Percentiles rank a stretch among this genome's conserved stretches.
Evolutionary conservation across 176 grass and related monocot genomes (phyloP).

Genomic region (Oryza brachyantha): DNA sequence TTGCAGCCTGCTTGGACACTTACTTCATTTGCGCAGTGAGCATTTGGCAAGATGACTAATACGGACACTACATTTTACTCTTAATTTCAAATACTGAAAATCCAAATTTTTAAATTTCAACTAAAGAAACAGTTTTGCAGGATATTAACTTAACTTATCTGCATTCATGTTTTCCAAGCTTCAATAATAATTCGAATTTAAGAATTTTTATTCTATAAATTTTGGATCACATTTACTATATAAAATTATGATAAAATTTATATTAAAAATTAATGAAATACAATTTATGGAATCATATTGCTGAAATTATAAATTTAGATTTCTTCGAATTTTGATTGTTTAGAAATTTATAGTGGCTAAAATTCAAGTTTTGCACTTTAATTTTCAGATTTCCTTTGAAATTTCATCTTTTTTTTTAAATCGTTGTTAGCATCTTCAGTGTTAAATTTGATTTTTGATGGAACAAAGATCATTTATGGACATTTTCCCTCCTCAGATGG

Average conservation of each 20-base stretch:
- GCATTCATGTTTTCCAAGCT: background rate
- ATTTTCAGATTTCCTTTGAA: background rate
- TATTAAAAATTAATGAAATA: background rate
- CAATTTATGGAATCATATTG: no score
- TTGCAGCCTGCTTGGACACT: no score
- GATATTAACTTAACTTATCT: background rate
- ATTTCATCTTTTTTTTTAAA: background rate
- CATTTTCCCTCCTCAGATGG: background rate
- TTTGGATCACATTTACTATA: background rate
- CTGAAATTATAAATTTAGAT: no score
- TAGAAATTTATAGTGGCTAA: background rate
- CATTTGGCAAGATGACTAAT: background rate
- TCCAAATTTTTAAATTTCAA: background rate
- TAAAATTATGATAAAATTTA: background rate
- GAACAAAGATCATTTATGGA: background rate
- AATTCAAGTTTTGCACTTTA: background rate
- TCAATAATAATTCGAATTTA: background rate
- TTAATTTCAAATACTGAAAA: background rate
- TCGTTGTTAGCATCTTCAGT: background rate
- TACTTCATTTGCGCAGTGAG: background rate
- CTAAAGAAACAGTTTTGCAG: background rate
- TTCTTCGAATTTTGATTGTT: background rate
- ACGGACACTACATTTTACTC: background rate
- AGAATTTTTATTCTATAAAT: background rate
- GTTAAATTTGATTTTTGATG: background rate